Evolutionary conservation across 192 early-diverging fungal genomes (phyloP).

Genomic region (Gorgonomyces haynaldii): DNA sequence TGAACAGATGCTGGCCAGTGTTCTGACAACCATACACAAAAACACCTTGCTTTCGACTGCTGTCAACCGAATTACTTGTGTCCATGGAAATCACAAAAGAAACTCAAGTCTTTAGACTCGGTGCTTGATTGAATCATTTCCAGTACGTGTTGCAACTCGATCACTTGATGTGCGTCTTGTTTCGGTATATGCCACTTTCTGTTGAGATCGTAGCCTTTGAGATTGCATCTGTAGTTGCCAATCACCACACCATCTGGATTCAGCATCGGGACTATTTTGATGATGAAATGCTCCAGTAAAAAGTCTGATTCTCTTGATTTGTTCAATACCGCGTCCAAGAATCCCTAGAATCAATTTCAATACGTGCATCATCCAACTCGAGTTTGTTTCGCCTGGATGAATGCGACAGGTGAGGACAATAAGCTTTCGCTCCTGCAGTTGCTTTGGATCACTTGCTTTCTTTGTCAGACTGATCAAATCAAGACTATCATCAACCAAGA

Average conservation of each 20-base stretch:
- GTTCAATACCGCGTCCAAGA: slow-evolving; percentile 19
- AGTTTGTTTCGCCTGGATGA: slow-evolving; percentile 33
- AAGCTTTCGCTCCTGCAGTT: slow-evolving; percentile 12
- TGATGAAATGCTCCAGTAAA: slow-evolving; percentile 20
- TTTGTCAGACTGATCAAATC: slow-evolving; percentile 21
- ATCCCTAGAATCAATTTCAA: slow-evolving; percentile 7
- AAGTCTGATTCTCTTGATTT: slow-evolving; percentile 11
- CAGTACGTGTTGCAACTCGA: slow-evolving; percentile 16
- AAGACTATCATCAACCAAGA: slow-evolving; percentile 4
- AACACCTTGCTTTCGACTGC: slow-evolving; percentile 25
- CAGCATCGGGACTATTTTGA: slow-evolving; percentile 35
- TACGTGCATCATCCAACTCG: slow-evolving; percentile 24
- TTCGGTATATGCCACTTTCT: slow-evolving; percentile 18
- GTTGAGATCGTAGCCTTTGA: slow-evolving; percentile 33
- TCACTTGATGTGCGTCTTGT: slow-evolving; percentile 4
- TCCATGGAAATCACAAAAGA: slow-evolving; percentile 37
- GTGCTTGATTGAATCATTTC: slow-evolving; percentile 13
- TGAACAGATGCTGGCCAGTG: slow-evolving; percentile 6
- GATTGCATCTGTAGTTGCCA: slow-evolving; percentile 33
- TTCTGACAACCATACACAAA: slow-evolving; percentile 38
- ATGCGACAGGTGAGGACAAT: slow-evolving; percentile 25
- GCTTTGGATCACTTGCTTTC: slow-evolving; percentile 10
- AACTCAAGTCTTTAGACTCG: slow-evolving; percentile 8
- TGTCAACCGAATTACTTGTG: slow-evolving; percentile 18
- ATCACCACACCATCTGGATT: slow-evolving; percentile 34